A percentile compares a stretch with the other conserved stretches of the same genome.
These are phyloP conservation scores for Penicillium coprophilum DNA, from an alignment of 495 filamentous ascomycete species.

Conservation along the genomic window DNA sequence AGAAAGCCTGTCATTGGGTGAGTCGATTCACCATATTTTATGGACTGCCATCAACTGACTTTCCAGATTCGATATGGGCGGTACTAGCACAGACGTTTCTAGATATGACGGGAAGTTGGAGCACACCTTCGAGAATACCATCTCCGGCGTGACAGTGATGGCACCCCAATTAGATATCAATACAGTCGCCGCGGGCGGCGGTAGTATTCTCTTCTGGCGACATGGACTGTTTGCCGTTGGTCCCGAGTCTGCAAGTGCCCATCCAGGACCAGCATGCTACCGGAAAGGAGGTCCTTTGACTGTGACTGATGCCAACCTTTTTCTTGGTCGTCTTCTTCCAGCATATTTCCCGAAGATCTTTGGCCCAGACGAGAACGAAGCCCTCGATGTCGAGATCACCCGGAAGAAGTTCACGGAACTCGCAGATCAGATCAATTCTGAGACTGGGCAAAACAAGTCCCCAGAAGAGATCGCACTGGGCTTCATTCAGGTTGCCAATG, in stretches of 20 bases:
- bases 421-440: slow-evolving; percentile 72
- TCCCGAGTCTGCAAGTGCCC: slow-evolving; percentile 88
- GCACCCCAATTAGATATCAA: slow-evolving; percentile 97
- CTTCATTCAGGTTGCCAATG: slow-evolving; percentile 56
- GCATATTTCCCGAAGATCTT: slow-evolving; percentile 99
- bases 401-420: slow-evolving; percentile 58
- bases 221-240: slow-evolving; percentile 95
- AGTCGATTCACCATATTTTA: neutral
- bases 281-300: slow-evolving; percentile 90
- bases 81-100: slow-evolving; percentile 93
- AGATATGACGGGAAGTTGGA: slow-evolving; percentile 91
- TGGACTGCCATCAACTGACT: too few species aligned
- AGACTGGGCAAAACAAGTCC: slow-evolving; percentile 49
- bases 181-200: slow-evolving; percentile 94
- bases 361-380: slow-evolving; percentile 85
- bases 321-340: slow-evolving; percentile 80
- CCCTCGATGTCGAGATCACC: slow-evolving; percentile 75
- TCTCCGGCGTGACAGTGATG: slow-evolving; percentile 92
- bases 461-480: slow-evolving; percentile 79
- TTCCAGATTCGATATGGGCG: slow-evolving; percentile 81
- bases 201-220: slow-evolving; percentile 82
- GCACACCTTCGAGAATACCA: slow-evolving; percentile 96
- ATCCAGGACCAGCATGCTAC: slow-evolving; percentile 93
- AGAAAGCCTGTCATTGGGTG: slow-evolving; percentile 82
- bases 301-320: slow-evolving; percentile 92